Conservation (phyloP, 257 asterid species). For the Cordia subcordata region DNA sequence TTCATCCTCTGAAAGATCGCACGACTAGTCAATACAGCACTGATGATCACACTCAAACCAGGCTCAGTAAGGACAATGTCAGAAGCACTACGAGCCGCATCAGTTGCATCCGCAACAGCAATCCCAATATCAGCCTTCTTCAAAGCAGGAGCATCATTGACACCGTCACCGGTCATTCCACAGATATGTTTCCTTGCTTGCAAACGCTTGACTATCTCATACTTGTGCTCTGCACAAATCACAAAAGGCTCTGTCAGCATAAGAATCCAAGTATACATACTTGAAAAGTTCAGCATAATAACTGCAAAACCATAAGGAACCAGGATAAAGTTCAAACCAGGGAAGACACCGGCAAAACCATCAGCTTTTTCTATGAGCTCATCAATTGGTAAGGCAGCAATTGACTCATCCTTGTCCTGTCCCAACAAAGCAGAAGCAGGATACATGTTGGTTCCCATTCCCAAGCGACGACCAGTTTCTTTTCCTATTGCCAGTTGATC, state of each 20-base stretch:
- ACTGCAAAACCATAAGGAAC: neutral
- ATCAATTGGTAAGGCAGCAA: slow-evolving; percentile 86
- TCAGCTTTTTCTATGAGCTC: slow-evolving; percentile 98
- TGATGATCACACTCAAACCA: slow-evolving; percentile 95
- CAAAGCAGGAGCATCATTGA: slow-evolving; percentile 95
- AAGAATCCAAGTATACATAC: neutral
- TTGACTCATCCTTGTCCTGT: slow-evolving; percentile 91
- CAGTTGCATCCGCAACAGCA: slow-evolving; percentile 99
- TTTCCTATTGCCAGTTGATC: slow-evolving; percentile 97
- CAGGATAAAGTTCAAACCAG: slow-evolving; percentile 42
- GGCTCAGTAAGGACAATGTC: slow-evolving; percentile 98
- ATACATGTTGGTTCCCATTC: slow-evolving; percentile 99
- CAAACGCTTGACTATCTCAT: slow-evolving; percentile 93
- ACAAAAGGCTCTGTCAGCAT: slow-evolving; percentile 3
- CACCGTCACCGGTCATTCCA: slow-evolving; percentile 99
- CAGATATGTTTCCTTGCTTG: slow-evolving; percentile 97
- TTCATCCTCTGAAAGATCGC: slow-evolving; percentile 99
- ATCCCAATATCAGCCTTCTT: slow-evolving; percentile 98
- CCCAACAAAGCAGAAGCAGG: slow-evolving; percentile 96
- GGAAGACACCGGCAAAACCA: slow-evolving; percentile 99
- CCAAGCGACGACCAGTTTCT: slow-evolving; percentile 94
- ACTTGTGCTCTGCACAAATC: slow-evolving; percentile 73
- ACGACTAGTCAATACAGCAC: slow-evolving; percentile 96
- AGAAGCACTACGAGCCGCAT: slow-evolving; percentile 99
- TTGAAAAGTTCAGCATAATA: neutral